These are phyloP conservation scores for Pulveroboletus ravenelii DNA, from an alignment of 768 basidiomycete genomes.

Conservation along the genomic window DNA sequence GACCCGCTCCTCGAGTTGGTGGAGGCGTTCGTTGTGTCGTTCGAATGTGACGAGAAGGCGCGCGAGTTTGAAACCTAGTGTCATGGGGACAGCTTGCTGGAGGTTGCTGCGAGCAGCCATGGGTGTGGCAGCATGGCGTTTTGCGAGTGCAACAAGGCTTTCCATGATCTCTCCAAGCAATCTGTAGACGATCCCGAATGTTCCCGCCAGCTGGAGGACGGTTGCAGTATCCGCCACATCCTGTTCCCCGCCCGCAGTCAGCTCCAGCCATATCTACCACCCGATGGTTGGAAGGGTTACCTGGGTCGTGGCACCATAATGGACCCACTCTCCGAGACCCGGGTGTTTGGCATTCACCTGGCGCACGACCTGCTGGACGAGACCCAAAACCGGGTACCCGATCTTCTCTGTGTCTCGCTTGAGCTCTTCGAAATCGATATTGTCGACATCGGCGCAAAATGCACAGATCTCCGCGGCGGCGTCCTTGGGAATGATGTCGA, in stretches of 20 bases:
- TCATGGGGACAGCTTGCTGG: slow-evolving; percentile 46
- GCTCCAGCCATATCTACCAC: background rate
- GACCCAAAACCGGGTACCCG: slow-evolving; percentile 42
- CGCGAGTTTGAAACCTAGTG: slow-evolving; percentile 45
- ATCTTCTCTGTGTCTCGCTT: slow-evolving; percentile 38
- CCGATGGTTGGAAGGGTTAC: slow-evolving; percentile 16
- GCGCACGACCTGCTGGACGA: slow-evolving; percentile 42
- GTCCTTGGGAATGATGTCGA: slow-evolving; percentile 37
- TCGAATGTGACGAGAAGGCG: slow-evolving; percentile 41
- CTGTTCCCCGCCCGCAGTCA: slow-evolving; percentile 19
- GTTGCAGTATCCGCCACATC: slow-evolving; percentile 48
- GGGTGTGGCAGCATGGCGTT: slow-evolving; percentile 33
- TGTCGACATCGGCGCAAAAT: slow-evolving; percentile 32
- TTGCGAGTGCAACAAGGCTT: slow-evolving; percentile 28
- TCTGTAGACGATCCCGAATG: slow-evolving; percentile 31
- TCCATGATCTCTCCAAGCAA: slow-evolving; percentile 29
- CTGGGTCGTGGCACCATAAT: slow-evolving; percentile 49
- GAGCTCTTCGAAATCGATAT: slow-evolving; percentile 38
- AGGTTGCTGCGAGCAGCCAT: slow-evolving; percentile 47
- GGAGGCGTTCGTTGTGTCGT: slow-evolving; percentile 36
- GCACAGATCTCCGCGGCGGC: slow-evolving; percentile 34
- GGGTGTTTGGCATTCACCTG: slow-evolving; percentile 30
- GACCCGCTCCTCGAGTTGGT: slow-evolving; percentile 34
- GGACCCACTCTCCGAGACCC: slow-evolving; percentile 43
- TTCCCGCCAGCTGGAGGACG: slow-evolving; percentile 39